Evolutionary conservation across 2,329 filamentous ascomycete genomes (phyloP), one percentile per base, ranked within the genome.

Genomic region (Clonostachys byssicola): DNA sequence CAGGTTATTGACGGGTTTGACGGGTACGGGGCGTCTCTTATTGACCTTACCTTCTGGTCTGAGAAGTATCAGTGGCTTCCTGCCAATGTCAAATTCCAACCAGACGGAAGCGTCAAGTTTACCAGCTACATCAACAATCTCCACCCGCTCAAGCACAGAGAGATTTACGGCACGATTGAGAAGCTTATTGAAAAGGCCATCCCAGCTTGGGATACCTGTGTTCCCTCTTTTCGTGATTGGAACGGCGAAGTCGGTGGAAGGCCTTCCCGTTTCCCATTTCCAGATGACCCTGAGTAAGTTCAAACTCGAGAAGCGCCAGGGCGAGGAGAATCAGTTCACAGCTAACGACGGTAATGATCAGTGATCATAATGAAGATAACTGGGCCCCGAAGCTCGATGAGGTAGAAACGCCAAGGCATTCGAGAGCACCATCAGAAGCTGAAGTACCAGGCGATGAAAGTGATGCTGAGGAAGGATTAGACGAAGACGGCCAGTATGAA

Each of bases 121-220:
- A 61, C 64, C 2, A 72, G 67, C 50, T 76, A 76, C 47, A 65
- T 76, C 51, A 76, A 75, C 50, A 72, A 72, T 45, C 56, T 75
- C 0, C 69, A 76, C 47, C 72, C 73, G 20, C 47, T 14, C 2
- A 55, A 57, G 40, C 48, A 61, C 7, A 5, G 5, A 0, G 50
- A 56, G 0, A 52, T 71, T 0, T 73, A 73, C 42, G 4, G n/a
- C 0, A 54, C 64, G 1, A 52, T 73, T 3, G 69, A 72, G 45
- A 48, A 61, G 34, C 54, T 72, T 2, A 54, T 72, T 6, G 56
- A 61, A 3, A 54, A 51, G 7, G 53, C 66, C 1, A 51, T 77
- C 5, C 67, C 71, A 0, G 60, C 69, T 0, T 77, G 71, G 71
- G 64, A 74, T 30, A 30, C 8, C 23, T 30, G 23, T 30, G 23